Base-by-base conservation (phyloP, 2,329 filamentous ascomycete genomes). In the Neofusicoccum sp. region DNA sequence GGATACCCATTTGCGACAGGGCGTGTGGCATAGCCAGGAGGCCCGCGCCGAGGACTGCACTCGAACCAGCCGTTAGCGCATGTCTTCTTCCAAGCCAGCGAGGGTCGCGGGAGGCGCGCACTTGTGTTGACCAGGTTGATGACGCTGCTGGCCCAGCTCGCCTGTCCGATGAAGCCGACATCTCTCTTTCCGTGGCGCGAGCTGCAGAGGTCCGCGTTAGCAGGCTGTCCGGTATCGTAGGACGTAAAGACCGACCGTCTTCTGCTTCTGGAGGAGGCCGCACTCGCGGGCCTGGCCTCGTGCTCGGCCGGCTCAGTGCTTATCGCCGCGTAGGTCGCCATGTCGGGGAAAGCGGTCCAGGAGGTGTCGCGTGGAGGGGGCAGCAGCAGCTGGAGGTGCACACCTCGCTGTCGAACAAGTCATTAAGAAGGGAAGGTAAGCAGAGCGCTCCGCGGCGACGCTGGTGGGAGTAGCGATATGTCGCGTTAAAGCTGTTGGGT, bases 41-140 rank as follows among this genome's bases (percentile, higher is more conserved):
- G 61, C 95, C 95, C 39, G 95, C 94, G 63, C 95, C 95, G 67
- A 99, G 87, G 72, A 99, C 92, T 95, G 71, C 47, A 6, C 2
- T 31, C n/a, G 16, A 22, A 28, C 2, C 16, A 36, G 6, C 61
- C n/a, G 71, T 62, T 37, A 54, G 36, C 31, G 6, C 39, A 9
- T 29, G 2, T 37, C 28, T 12, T 22, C n/a, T 14, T 63, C 66
- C 68, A 22, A 9, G 41, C 28, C 29, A 22, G 48, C 31, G 49
- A 22, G 16, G 4, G 31, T 48, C 49, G 33, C 11, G 33, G 36
- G 41, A 28, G 39, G 28, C 28, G 44, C 86, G 64, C 84, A 95
- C 92, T 99, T 16, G 95, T 99, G 78, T 99, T 99, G 67, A 98
- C 84, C 67, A 99, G 83, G 76, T 99, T 99, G 79, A 98, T 90